Evolutionary conservation across 768 basidiomycete genomes (phyloP).

Genomic region (Hericium rajendrae): DNA sequence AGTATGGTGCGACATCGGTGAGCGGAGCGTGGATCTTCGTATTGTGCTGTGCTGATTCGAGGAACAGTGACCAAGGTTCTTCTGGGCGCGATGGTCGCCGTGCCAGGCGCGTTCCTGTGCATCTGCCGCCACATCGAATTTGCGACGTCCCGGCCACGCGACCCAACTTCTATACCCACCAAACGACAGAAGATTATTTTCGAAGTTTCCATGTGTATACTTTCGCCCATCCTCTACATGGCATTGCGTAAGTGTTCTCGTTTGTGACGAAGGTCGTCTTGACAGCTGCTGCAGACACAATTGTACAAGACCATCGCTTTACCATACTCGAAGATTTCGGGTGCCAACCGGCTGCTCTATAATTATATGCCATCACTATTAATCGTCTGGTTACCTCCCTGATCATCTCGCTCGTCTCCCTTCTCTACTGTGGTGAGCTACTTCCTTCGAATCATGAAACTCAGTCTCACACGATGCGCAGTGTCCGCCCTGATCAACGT

Average conservation of each 20-base stretch:
- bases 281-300: slow-evolving; percentile 4
- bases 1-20: slow-evolving; percentile 33
- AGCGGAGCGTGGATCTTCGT: slow-evolving; percentile 5
- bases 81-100: slow-evolving; percentile 12
- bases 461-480: slow-evolving; percentile 1
- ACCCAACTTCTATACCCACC: not conserved
- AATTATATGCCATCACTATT: slow-evolving; percentile 9
- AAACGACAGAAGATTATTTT: not conserved
- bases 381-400: slow-evolving; percentile 13
- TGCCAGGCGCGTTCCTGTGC: slow-evolving; percentile 12
- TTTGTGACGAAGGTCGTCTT: not conserved
- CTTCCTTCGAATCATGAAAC: not conserved
- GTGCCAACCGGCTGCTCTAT: slow-evolving; percentile 13
- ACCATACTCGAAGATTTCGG: slow-evolving; percentile 10
- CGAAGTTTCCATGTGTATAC: slow-evolving; percentile 6
- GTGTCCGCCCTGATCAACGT: slow-evolving; percentile 10
- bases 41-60: not conserved
- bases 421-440: slow-evolving; percentile 10
- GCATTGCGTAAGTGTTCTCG: slow-evolving; percentile 7
- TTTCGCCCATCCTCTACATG: slow-evolving; percentile 11
- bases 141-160: not conserved
- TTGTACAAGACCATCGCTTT: slow-evolving; percentile 13
- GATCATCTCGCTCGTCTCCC: slow-evolving; percentile 6
- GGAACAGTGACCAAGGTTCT: slow-evolving; percentile 9
- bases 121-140: slow-evolving; percentile 11